Evolutionary conservation across 2,329 filamentous ascomycete species (phyloP).

Genomic region (Orbilia blumenaviensis): DNA sequence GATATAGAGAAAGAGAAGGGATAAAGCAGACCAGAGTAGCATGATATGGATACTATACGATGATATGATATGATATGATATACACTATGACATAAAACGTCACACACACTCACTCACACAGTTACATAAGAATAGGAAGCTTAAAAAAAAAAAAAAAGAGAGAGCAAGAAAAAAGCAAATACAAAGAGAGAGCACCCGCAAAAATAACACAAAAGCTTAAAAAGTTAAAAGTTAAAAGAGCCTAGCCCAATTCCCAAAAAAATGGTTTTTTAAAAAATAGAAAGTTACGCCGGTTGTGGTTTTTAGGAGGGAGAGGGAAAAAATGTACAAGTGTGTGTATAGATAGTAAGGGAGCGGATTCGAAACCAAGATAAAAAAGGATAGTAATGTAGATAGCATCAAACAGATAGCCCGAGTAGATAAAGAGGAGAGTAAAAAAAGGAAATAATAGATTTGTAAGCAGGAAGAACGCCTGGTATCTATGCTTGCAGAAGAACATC

Average conservation of each 20-base stretch:
- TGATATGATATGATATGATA: no score
- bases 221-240: constrained; percentile 36
- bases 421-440: constrained; percentile 20
- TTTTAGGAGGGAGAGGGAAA: no score
- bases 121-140: no score
- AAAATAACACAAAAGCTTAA: constrained; percentile 31
- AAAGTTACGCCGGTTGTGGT: constrained; percentile 56
- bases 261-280: constrained; percentile 49
- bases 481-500: constrained; percentile 36
- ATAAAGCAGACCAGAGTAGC: constrained; percentile 22
- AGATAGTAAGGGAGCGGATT: constrained; percentile 35
- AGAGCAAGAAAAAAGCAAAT: neutral
- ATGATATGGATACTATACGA: no score
- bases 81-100: constrained; percentile 10
- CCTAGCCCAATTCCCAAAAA: constrained; percentile 56
- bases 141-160: no score
- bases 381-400: constrained; percentile 16
- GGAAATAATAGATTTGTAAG: constrained; percentile 29
- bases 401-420: neutral
- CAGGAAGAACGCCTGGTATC: constrained; percentile 52
- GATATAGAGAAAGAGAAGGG: no score
- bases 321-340: constrained; percentile 58
- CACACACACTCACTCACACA: no score
- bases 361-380: constrained; percentile 1
- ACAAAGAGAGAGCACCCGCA: constrained; percentile 2